Evolutionary conservation across 306 rosid species (phyloP).

Genomic region (Urtica urens): DNA sequence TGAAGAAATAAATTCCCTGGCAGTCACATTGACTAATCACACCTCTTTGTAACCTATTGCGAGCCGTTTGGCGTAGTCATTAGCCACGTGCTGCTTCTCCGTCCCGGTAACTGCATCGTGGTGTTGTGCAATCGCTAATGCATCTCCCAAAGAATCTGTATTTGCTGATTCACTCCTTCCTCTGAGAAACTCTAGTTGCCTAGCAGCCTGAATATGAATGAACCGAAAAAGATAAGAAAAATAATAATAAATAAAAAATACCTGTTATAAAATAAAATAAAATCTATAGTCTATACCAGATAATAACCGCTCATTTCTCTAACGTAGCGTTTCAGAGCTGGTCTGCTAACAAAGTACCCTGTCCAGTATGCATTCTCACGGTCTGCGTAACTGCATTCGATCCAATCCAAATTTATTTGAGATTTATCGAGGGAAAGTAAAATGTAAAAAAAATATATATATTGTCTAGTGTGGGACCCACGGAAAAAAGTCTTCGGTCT

Average conservation of each 20-base stretch:
- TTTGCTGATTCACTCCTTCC: constrained; percentile 59
- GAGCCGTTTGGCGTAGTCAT: constrained; percentile 90
- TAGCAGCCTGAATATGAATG: constrained; percentile 65
- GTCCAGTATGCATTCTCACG: constrained; percentile 88
- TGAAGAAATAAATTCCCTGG: neutral
- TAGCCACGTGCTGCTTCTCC: constrained; percentile 82
- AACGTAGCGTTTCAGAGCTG: constrained; percentile 69
- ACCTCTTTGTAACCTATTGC: constrained; percentile 43
- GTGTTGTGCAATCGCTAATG: constrained; percentile 89
- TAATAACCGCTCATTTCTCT: constrained; percentile 77
- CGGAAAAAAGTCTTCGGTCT: constrained; percentile 89
- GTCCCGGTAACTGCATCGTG: constrained; percentile 93
- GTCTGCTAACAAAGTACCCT: constrained; percentile 94
- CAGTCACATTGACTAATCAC: neutral
- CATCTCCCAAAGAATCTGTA: constrained; percentile 81
- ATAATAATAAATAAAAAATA: no score
- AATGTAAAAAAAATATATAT: constrained; percentile 4
- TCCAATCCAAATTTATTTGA: constrained; percentile 27
- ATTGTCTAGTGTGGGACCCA: constrained; percentile 52
- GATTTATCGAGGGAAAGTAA: constrained; percentile 10
- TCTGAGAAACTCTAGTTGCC: constrained; percentile 73
- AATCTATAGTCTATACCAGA: constrained; percentile 39
- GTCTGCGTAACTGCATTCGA: constrained; percentile 72
- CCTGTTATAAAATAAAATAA: neutral
- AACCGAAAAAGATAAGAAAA: no score